Evolutionary conservation across 208 protist species (phyloP), one percentile per base, ranked within the genome.

Genomic region (Tritrichomonas foetus): DNA sequence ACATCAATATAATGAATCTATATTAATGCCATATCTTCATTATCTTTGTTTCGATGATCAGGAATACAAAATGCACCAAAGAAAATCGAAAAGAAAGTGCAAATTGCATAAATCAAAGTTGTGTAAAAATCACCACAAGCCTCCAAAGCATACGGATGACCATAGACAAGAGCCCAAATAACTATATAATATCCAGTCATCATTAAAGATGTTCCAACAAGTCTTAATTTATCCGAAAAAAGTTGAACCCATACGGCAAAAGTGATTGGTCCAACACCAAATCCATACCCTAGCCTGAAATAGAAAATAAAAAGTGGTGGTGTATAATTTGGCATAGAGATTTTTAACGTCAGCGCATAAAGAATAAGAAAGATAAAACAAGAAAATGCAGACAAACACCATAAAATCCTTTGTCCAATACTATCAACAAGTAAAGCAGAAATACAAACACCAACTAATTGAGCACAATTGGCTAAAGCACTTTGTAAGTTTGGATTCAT

Each of bases 241-340:
- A 84, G 25, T 84, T 94, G 47, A 20, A 20, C 20, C 36, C 55
- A n/a, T 27, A 94, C 20, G 39, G 47, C 36, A 61, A 61, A 94
- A 30, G 93, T 9, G 16, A 89, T n/a, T 39, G 93, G 93, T 55
- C 93, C 93, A 16, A 30, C n/a, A 16, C 93, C 93, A 25, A 94
- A 36, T 33, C 75, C 64, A 27, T 49, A 94, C 14, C 84, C 66
- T 30, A 78, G 36, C 2, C 89, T n/a, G 30, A 72, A 94, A 0
- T 2, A 30, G n/a, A 80, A 94, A 30, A 89, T 33, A 47, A 27
- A 16, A 61, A 55, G 20, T 16, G 44, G 27, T 57, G 66, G 64
- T 47, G 39, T 16, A 39, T 39, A 33, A n/a, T 9, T 36, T 13
- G 3, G 39, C 13, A 25, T 16, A 30, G 16, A 16, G 53, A 61